Base-by-base conservation (phyloP, 441 rosid species). In the Bruguiera hainesii region DNA sequence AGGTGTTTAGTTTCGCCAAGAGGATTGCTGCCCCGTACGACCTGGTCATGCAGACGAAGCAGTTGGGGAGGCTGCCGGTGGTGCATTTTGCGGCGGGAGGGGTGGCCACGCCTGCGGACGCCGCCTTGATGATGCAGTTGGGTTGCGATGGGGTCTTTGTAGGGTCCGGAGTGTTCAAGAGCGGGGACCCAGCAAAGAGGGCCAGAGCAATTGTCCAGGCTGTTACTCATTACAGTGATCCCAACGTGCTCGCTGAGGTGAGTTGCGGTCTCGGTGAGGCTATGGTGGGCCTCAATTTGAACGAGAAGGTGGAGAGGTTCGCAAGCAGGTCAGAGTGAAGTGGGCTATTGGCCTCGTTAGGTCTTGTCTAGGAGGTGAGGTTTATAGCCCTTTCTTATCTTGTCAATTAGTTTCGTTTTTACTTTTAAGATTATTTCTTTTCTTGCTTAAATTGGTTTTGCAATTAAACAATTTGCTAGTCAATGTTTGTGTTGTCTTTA, bases 1-100 rank as follows among this genome's bases (percentile, higher is more conserved):
- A 91, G 81, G 97, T 93, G 29, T 93, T 93, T 76, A 74, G 80
- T 8, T 93, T 85, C 66, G 91, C 98, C 0, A 93, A 93, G 86
- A 88, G 86, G 49, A 79, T 90, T 10, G 91, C 91, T 0, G 92
- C 97, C 35, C 98, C 98, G 0, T 93, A 87, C 39, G 98, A 93
- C 64, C 78, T 91, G 64, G 98, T 94, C 61, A 85, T 94, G 97
- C 98, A 91, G 88, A 91, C 96, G 3, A 91, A 94, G 68, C 97
- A 94, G 78, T 83, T 94, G 26, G 96, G 97, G 7, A 85, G 98
- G 85, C 78, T 94, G 23, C 98, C 96, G 1, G 99, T 94, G 25
- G 99, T 94, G n/a, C 98, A 91, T 4, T 94, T 94, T 49, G 99
- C 98, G 1, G 98, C 99, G 0, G 98, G 99, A 13, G 98, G 99